A percentile compares a stretch with the other conserved stretches of the same genome.
Evolutionary conservation across 1,139 yeast genomes (phyloP).

Genomic region (Debaryomyces singareniensis): DNA sequence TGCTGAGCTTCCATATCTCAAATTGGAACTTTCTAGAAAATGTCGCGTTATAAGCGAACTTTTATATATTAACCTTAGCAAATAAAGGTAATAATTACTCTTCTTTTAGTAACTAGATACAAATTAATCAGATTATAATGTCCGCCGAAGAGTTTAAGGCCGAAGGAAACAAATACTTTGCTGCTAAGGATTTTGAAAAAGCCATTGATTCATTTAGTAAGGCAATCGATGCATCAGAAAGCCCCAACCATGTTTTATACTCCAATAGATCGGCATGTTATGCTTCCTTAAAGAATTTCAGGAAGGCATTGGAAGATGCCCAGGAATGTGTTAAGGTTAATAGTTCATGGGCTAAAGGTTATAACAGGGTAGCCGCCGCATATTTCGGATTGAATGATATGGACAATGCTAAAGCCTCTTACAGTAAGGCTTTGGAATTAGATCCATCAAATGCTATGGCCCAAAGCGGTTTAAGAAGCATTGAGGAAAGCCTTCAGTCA

Average conservation of each 20-base stretch:
- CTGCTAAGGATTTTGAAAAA: conserved; percentile 73
- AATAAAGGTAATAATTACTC: too few species aligned
- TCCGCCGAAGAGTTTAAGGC: conserved; percentile 72
- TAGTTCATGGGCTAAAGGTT: conserved; percentile 90
- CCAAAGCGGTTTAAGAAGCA: conserved; percentile 68
- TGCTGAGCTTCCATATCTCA: not conserved
- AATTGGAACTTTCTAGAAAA: conserved; percentile 1
- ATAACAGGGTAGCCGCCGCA: conserved; percentile 91
- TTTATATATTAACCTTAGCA: too few species aligned
- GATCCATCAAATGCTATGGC: conserved; percentile 87
- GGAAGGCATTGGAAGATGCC: conserved; percentile 77
- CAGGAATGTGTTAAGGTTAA: conserved; percentile 73
- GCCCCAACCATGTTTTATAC: conserved; percentile 83
- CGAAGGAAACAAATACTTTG: conserved; percentile 87
- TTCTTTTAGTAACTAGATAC: too few species aligned
- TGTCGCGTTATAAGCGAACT: too few species aligned
- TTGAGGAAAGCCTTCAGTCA: conserved; percentile 49
- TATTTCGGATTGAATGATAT: conserved; percentile 76
- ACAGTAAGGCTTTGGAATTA: conserved; percentile 74
- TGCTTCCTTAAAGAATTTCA: conserved; percentile 71
- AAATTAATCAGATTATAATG: too few species aligned
- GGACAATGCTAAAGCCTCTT: conserved; percentile 63
- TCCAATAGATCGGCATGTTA: conserved; percentile 94
- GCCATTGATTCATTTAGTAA: conserved; percentile 79
- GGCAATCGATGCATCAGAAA: conserved; percentile 79